Base-by-base conservation (phyloP, 192 early-diverging fungal species). In the Coemansia guatemalensis region DNA sequence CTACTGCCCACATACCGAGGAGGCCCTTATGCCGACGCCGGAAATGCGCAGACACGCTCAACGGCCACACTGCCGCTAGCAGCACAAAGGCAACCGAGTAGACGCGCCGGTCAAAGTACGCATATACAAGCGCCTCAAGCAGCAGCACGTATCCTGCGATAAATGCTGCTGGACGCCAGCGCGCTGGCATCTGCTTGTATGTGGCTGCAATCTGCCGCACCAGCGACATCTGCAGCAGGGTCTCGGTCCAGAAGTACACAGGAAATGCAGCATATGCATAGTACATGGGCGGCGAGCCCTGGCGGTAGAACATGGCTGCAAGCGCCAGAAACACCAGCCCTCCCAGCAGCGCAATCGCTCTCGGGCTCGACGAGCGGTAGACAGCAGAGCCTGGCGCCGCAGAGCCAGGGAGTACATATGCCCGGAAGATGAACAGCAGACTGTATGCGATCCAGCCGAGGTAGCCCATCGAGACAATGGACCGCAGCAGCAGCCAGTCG, bases 401-500 rank as follows among this genome's bases (percentile, higher is more conserved):
- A 14, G 71, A 50, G 0, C 11, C 21, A 4, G 62, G 53, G 32
- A 83, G 65, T 1, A 87, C 85, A 61, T 93, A 94, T 8, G 75
- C 78, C 30, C 82, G 80, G 48, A 95, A 63, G 21, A 93, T 92
- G 72, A 89, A 93, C 51, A 90, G 71, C 64, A 92, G 74, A 60
- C 92, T 92, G 79, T 89, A 94, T 2, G 79, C 61, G 65, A 95
- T 92, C 95, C 95, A 98, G 27, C 95, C 94, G 22, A 92, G 56
- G 70, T 93, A 98, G 48, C 95, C 95, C 25, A 83, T 70, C 12
- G 89, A 90, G 22, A 98, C 87, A 5, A 95, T 85, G 0, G 90
- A 84, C 53, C 93, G 84, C 58, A 98, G 75, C 69, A 96, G 92
- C 6, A 96, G 75, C 95, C 95, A 98, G 77, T 98, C 95, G 61